Evolutionary conservation across 169 alveolate genomes (phyloP).

Genomic region (Plasmodium cynomolgi): DNA sequence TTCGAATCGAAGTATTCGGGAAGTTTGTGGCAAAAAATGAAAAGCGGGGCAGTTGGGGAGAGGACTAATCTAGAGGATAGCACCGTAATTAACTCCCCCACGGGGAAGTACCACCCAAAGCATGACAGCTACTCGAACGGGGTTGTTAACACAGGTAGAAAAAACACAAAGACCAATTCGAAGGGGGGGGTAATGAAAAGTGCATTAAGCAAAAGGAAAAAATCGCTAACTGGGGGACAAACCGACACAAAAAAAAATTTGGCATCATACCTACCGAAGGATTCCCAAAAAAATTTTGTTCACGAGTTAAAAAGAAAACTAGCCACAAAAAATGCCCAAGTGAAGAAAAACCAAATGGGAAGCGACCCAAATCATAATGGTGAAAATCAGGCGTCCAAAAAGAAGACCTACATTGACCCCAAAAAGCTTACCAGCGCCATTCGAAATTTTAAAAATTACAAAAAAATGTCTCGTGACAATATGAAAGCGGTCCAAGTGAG

Average conservation of each 20-base stretch:
- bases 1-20: slow-evolving; percentile 42
- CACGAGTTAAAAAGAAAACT: slow-evolving; percentile 30
- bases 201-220: not conserved
- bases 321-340: not conserved
- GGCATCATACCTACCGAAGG: not conserved
- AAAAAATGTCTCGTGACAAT: slow-evolving; percentile 3
- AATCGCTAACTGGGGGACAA: not conserved
- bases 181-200: slow-evolving; percentile 11
- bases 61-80: not conserved
- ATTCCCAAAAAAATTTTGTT: not conserved
- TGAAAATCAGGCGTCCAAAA: not conserved
- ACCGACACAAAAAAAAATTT: not conserved
- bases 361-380: not conserved
- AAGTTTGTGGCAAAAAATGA: not conserved
- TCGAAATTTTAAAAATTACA: slow-evolving; percentile 36
- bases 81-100: not conserved
- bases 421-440: slow-evolving; percentile 15
- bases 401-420: slow-evolving; percentile 35
- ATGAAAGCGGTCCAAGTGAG: not conserved
- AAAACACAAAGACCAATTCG: not conserved
- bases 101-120: not conserved
- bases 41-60: not conserved
- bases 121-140: not conserved
- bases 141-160: not conserved
- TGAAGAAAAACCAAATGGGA: not conserved